Conservation (phyloP, 2,329 filamentous ascomycete species). For the Cladosporium cucumerinum region DNA sequence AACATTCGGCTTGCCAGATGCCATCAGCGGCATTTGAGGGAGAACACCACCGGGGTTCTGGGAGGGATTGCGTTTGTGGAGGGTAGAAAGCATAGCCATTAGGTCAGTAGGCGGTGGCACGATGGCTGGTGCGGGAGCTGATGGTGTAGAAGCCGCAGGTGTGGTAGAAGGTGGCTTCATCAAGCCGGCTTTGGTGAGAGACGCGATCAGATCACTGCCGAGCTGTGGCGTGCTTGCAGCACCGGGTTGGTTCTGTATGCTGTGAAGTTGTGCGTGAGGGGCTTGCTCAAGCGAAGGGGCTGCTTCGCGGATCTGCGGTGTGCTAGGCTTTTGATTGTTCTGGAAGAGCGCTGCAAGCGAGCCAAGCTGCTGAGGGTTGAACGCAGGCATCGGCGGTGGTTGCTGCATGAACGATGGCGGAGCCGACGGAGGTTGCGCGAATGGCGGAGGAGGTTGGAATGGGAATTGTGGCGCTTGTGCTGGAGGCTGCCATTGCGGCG, state of each 20-base stretch:
- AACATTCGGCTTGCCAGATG: conserved; percentile 18
- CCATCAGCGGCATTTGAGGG: neutral
- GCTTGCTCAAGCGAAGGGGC: conserved; percentile 31
- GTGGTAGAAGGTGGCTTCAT: conserved; percentile 16
- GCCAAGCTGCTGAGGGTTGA: conserved; percentile 23
- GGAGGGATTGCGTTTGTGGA: conserved; percentile 10
- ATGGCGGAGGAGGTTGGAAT: conserved; percentile 31
- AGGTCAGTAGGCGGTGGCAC: conserved; percentile 6
- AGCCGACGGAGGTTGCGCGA: conserved; percentile 28
- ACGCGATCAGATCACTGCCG: conserved; percentile 30
- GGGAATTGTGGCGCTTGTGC: conserved; percentile 24
- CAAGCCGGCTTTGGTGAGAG: conserved; percentile 32
- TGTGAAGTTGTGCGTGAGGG: conserved; percentile 31
- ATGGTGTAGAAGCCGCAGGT: conserved; percentile 17
- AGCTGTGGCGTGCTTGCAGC: conserved; percentile 24
- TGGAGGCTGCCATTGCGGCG: conserved; percentile 31
- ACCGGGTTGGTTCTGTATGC: conserved; percentile 29
- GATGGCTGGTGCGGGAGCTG: neutral
- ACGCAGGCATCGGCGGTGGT: conserved; percentile 19
- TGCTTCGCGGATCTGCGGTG: conserved; percentile 35
- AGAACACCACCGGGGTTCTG: neutral
- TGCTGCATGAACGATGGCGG: conserved; percentile 23
- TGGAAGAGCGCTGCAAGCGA: conserved; percentile 32
- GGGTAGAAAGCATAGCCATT: conserved; percentile 10
- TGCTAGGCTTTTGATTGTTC: conserved; percentile 36